Percentiles rank a stretch among this genome's conserved stretches.
phyloP scores from a whole-genome alignment of 768 basidiomycete species.

The Suillus spraguei region DNA sequence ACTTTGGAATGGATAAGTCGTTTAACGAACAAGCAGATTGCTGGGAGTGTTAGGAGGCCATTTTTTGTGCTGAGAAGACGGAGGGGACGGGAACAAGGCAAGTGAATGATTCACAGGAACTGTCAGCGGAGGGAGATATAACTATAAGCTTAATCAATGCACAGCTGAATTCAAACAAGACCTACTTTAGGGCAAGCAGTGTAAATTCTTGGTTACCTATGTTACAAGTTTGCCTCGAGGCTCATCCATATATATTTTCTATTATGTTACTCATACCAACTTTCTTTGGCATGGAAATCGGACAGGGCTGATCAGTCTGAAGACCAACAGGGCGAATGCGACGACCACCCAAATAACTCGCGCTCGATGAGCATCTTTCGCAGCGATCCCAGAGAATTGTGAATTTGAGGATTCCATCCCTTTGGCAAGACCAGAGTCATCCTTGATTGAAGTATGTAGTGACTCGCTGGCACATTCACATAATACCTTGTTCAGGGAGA shows the following conservation, averaged over 20 bases:
- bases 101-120: slow-evolving; percentile 55
- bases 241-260: background rate
- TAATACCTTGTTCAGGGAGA: too few species aligned
- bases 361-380: background rate
- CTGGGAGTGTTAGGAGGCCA: too few species aligned
- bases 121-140: slow-evolving; percentile 24
- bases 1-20: background rate
- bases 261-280: slow-evolving; percentile 1
- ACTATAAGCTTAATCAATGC: too few species aligned
- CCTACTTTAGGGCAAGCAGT: slow-evolving; percentile 25
- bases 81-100: slow-evolving; percentile 13
- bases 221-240: background rate
- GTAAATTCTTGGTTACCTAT: slow-evolving; percentile 1
- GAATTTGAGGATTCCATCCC: background rate
- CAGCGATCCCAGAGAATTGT: background rate
- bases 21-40: too few species aligned
- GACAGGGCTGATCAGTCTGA: background rate
- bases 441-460: too few species aligned
- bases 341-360: background rate
- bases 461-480: too few species aligned
- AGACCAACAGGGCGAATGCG: too few species aligned
- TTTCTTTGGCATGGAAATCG: background rate
- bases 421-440: too few species aligned
- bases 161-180: slow-evolving; percentile 6
- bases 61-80: too few species aligned